Base-by-base conservation (phyloP, 2,329 filamentous ascomycete genomes). In the Calonectria honghensis region DNA sequence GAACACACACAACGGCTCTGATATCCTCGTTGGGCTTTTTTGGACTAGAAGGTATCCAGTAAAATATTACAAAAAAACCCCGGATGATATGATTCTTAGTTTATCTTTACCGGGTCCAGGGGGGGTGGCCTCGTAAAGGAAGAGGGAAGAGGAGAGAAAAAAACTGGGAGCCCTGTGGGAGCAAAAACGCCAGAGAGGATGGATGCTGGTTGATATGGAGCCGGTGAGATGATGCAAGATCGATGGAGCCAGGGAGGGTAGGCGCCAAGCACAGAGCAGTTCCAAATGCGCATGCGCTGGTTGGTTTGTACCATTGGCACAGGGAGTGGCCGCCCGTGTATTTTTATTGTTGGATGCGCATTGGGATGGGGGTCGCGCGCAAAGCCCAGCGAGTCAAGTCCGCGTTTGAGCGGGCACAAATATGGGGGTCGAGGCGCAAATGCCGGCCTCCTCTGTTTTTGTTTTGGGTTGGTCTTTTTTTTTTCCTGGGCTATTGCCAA, bases 231-330 rank as follows among this genome's bases (percentile, higher is more conserved):
- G 65, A 54, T 57, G 50, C 65, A 68, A 52, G 65, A 52, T 68
- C 35, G 57, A 61, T 61, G 57, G 57, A 39, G 57, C 57, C 57
- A 24, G 35, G 57, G 54, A n/a, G 54, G 57, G 20, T 37, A 39
- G 39, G 57, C 57, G 57, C 57, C 57, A 39, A 54, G 24, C 57
- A 73, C 75, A 70, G 74, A 69, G 61, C 72, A 27, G 75, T 70
- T 65, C 54, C 50, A 69, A 79, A 79, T 79, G 69, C 59, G 66
- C 27, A 65, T 29, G 54, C 68, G 68, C 76, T 80, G 75, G 78
- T 74, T 78, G 76, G 76, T 51, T 63, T 51, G 39, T 63, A 37
- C 45, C 16, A 64, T 68, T 59, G 32, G 54, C 24, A 45, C 37
- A 64, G 57, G 45, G 57, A 39, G 66, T 61, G 52, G 52, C 35